Conservation (phyloP, 495 filamentous ascomycete genomes). For the Penicillium paxilli region DNA sequence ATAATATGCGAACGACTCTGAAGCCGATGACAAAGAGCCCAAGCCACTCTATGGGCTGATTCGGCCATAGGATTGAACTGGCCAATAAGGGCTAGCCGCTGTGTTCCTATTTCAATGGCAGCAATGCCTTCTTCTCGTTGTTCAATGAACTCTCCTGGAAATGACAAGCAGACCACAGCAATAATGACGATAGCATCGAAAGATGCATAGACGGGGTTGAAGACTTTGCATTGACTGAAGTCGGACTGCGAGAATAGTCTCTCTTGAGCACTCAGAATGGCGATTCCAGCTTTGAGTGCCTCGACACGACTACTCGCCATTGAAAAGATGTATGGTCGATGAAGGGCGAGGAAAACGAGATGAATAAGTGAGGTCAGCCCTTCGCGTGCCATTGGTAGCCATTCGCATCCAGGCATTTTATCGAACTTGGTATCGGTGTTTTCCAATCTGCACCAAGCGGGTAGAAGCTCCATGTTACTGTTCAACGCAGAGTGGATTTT, state of each 20-base stretch:
- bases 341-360: conserved; percentile 60
- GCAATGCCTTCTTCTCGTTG: conserved; percentile 42
- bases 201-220: conserved; percentile 55
- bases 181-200: conserved; percentile 65
- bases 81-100: conserved; percentile 52
- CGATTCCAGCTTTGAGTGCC: conserved; percentile 54
- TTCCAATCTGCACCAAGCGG: conserved; percentile 50
- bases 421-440: conserved; percentile 59
- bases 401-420: conserved; percentile 45
- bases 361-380: conserved; percentile 45
- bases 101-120: conserved; percentile 53
- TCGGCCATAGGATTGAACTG: conserved; percentile 51
- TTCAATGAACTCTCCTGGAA: conserved; percentile 47
- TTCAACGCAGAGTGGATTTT: conserved; percentile 51
- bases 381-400: conserved; percentile 49
- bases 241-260: conserved; percentile 48
- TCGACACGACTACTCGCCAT: conserved; percentile 48
- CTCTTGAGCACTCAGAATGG: conserved; percentile 55
- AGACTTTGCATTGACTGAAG: conserved; percentile 56
- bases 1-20: conserved; percentile 5
- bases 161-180: conserved; percentile 56
- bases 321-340: conserved; percentile 64
- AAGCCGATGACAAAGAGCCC: conserved; percentile 7
- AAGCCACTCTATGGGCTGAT: conserved; percentile 50
- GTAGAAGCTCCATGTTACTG: conserved; percentile 45